These are phyloP conservation scores for Dittrichia graveolens DNA, from an alignment of 129 eudicot genomes.

Conservation along the genomic window DNA sequence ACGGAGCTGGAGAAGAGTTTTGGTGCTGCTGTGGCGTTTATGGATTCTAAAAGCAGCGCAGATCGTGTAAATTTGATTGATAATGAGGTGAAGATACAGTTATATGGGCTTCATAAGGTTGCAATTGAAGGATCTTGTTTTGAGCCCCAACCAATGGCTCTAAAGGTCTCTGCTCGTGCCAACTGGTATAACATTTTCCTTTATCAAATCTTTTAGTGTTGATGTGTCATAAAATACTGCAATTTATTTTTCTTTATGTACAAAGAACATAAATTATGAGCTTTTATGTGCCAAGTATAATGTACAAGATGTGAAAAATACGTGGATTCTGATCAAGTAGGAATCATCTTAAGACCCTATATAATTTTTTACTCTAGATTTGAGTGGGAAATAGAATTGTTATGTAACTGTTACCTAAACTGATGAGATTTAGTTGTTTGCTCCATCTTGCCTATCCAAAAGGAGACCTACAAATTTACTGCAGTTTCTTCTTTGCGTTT, in stretches of 20 bases:
- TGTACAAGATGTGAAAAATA: background rate
- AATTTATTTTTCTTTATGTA: background rate
- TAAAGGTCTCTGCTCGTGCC: slow-evolving; percentile 73
- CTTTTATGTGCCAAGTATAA: background rate
- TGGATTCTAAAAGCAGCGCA: slow-evolving; percentile 42
- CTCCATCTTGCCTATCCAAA: slow-evolving; percentile 11
- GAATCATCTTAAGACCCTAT: background rate
- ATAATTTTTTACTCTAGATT: too few species aligned
- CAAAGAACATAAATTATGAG: background rate
- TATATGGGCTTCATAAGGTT: slow-evolving; percentile 73
- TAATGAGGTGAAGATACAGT: slow-evolving; percentile 47
- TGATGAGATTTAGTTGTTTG: slow-evolving; percentile 20
- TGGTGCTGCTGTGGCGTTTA: slow-evolving; percentile 60
- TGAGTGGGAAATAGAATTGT: background rate
- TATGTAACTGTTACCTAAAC: background rate
- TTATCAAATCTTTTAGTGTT: background rate
- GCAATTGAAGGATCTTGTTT: slow-evolving; percentile 70
- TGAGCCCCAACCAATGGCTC: slow-evolving; percentile 72
- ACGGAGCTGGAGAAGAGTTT: slow-evolving; percentile 64
- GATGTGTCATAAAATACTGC: background rate
- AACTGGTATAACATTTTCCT: slow-evolving; percentile 54
- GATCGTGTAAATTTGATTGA: slow-evolving; percentile 37
- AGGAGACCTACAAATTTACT: background rate
- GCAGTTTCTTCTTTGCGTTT: background rate
- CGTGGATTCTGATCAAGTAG: slow-evolving; percentile 1